Evolutionary conservation across 2,329 filamentous ascomycete species (phyloP).

Genomic region (Epichloe brachyelytri): DNA sequence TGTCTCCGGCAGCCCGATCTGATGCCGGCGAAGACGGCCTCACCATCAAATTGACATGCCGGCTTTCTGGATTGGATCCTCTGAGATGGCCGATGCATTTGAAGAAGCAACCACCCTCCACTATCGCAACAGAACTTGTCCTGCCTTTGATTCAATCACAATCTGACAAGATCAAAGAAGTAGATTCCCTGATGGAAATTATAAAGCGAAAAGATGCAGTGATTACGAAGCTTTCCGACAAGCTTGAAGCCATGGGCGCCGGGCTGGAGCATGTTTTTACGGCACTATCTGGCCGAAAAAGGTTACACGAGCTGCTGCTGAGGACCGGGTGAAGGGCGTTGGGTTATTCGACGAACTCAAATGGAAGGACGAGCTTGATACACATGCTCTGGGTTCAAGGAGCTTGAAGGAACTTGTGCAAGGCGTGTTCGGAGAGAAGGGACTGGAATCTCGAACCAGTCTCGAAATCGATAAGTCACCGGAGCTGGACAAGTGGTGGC

Average conservation of each 20-base stretch:
- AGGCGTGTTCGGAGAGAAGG: constrained; percentile 26
- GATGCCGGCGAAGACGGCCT: constrained; percentile 29
- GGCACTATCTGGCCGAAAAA: constrained; percentile 34
- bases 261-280: constrained; percentile 43
- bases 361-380: constrained; percentile 23
- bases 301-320: constrained; percentile 29
- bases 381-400: constrained; percentile 13
- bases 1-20: constrained; percentile 22
- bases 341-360: constrained; percentile 30
- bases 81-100: constrained; percentile 55
- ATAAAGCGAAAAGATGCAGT: constrained; percentile 39
- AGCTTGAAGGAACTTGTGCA: constrained; percentile 25
- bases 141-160: constrained; percentile 38
- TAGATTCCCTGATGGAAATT: constrained; percentile 28
- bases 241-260: constrained; percentile 37
- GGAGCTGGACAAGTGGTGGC: constrained; percentile 37
- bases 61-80: constrained; percentile 50
- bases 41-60: constrained; percentile 41
- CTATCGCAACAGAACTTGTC: constrained; percentile 35
- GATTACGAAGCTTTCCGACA: constrained; percentile 38
- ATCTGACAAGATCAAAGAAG: constrained; percentile 24
- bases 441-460: constrained; percentile 17
- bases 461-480: constrained; percentile 20
- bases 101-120: constrained; percentile 27
- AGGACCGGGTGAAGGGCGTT: constrained; percentile 37